A percentile compares a stretch with the other conserved stretches of the same genome.
Conservation (phyloP, 148 eudicot genomes). For the Amaranthus cruentus region DNA sequence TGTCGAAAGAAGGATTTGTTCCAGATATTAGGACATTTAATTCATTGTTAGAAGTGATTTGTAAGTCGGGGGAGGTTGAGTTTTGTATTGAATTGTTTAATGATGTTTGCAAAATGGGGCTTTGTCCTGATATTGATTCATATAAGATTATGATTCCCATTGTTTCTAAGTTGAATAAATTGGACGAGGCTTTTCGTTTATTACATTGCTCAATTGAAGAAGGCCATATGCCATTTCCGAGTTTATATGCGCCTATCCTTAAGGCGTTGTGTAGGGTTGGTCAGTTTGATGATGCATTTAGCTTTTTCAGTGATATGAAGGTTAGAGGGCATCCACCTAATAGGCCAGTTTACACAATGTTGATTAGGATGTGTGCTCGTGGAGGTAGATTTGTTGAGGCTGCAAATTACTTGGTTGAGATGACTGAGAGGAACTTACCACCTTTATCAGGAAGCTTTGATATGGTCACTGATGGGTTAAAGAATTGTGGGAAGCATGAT, state of each 20-base stretch:
- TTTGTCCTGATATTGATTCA: conserved; percentile 68
- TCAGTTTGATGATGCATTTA: conserved; percentile 83
- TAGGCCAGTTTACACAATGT: conserved; percentile 83
- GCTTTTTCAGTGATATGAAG: conserved; percentile 95
- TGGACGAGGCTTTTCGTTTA: conserved; percentile 71
- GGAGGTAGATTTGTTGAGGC: conserved; percentile 90
- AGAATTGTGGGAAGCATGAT: conserved; percentile 89
- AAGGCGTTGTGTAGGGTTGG: conserved; percentile 78
- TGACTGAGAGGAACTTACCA: conserved; percentile 68
- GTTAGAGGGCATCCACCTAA: conserved; percentile 78
- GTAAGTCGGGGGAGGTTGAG: conserved; percentile 67
- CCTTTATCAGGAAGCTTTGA: conserved; percentile 80
- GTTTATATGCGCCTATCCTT: conserved; percentile 90
- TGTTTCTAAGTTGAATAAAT: conserved; percentile 56
- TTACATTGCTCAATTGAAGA: conserved; percentile 82
- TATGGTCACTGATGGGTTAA: conserved; percentile 96
- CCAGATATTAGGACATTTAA: conserved; percentile 87
- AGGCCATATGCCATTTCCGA: conserved; percentile 87
- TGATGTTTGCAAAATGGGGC: conserved; percentile 64
- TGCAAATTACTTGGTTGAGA: conserved; percentile 91
- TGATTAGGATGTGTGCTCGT: conserved; percentile 83
- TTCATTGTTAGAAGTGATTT: conserved; percentile 67
- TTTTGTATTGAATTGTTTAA: conserved; percentile 67
- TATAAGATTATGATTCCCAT: conserved; percentile 74
- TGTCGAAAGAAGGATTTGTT: conserved; percentile 76